Evolutionary conservation across 2,329 filamentous ascomycete genomes (phyloP).

Genomic region (Ploettnerulaceae sp.): DNA sequence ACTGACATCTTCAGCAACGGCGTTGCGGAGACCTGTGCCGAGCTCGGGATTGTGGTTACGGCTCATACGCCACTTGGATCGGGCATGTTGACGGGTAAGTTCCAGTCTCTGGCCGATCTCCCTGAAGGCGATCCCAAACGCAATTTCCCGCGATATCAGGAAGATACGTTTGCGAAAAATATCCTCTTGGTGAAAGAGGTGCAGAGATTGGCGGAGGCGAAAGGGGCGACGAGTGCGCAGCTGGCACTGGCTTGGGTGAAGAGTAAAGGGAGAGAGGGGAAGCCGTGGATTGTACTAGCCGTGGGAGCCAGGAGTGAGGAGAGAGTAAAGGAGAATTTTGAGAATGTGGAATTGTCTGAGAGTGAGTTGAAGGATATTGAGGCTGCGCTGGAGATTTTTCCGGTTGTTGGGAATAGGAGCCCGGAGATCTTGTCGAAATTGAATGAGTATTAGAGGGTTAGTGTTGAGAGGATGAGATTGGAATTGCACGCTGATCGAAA

Average conservation of each 20-base stretch:
- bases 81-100: conserved; percentile 50
- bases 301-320: conserved; percentile 30
- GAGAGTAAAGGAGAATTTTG: conserved; percentile 33
- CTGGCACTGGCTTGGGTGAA: conserved; percentile 42
- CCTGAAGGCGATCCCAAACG: conserved; percentile 48
- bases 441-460: too few species aligned
- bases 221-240: conserved; percentile 56
- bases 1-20: conserved; percentile 34
- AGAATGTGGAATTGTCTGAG: conserved; percentile 26
- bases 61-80: conserved; percentile 60
- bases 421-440: too few species aligned
- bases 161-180: conserved; percentile 58
- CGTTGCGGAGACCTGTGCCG: conserved; percentile 44
- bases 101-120: conserved; percentile 48
- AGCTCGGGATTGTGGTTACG: conserved; percentile 59
- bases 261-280: conserved; percentile 11
- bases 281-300: conserved; percentile 30
- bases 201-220: conserved; percentile 51
- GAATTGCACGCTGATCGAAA: too few species aligned
- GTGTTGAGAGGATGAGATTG: too few species aligned
- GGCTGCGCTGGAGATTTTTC: conserved; percentile 21
- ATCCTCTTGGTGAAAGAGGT: conserved; percentile 54
- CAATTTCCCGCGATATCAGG: conserved; percentile 58
- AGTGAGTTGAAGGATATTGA: conserved; percentile 33
- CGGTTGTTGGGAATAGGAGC: conserved; percentile 19